Base-by-base conservation (phyloP, 768 basidiomycete genomes). In the Podaxis carcinomalis region DNA sequence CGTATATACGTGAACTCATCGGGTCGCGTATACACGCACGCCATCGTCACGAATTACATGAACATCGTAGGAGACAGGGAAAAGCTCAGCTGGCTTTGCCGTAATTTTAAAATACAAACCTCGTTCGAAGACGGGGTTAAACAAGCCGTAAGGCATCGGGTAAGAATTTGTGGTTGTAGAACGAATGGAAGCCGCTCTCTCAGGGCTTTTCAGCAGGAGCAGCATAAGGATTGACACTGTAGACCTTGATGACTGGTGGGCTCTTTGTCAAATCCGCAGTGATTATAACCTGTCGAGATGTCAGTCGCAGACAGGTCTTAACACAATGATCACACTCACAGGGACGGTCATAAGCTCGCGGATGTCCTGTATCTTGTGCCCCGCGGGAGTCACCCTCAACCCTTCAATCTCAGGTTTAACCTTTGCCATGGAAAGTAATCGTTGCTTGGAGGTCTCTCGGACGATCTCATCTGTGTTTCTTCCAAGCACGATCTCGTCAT, bases 361-460 rank as follows among this genome's bases (percentile, higher is more conserved):
- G 70, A 98, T 92, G 71, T 95, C 95, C 76, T 98, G 96, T 66
- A 97, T 92, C 79, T 85, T 90, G 75, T 98, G 96, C n/a, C 92
- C 92, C 50, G 88, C 77, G 13, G 81, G 64, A 0, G 85, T 89
- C 39, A 80, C 77, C 73, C 87, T 83, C 65, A 96, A 73, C 13
- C 93, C 94, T 70, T 96, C 93, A 68, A 96, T 97, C 63, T 83
- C 76, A 13, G 92, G 92, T 66, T 85, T 80, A 50, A 83, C 75
- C 75, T 91, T 93, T 21, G 86, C 82, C 58, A 87, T 85, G 13
- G 93, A 95, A 62, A 90, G 76, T 46, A 85, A 69, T 63, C 90
- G 84, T 75, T 98, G 96, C 71, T 79, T 85, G 32, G 90, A 92
- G 27, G 83, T 86, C 70, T 87, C 85, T n/a, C 73, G 37, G 27